These are phyloP conservation scores for Kodamaea leandrae DNA, from an alignment of 805 yeast genomes.

Conservation along the genomic window DNA sequence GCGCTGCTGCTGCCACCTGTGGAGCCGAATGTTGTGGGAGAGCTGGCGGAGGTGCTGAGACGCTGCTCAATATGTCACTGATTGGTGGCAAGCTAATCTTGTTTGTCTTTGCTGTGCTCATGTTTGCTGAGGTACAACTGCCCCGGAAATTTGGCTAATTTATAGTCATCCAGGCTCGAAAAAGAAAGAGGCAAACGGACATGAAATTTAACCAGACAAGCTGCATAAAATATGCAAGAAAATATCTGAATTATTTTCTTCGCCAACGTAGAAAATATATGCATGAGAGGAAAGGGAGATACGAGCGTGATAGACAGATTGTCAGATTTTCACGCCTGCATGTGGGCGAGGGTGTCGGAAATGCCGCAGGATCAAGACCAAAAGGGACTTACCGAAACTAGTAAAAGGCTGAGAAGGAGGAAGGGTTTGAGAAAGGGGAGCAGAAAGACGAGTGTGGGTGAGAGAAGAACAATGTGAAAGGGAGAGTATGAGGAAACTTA, in stretches of 20 bases:
- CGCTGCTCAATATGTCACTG: conserved; percentile 32
- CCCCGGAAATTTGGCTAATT: conserved; percentile 6
- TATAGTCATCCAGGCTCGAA: conserved; percentile 5
- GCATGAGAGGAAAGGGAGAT: background rate
- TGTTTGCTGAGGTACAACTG: conserved; percentile 3
- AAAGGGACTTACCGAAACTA: too few relatives aligned
- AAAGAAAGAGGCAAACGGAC: conserved; percentile 6
- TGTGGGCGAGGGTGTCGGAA: background rate
- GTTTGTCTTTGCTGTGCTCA: conserved; percentile 8
- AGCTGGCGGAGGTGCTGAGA: background rate
- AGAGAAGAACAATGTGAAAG: too few relatives aligned
- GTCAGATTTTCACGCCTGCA: conserved; percentile 2
- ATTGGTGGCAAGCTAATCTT: conserved; percentile 41
- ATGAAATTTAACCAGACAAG: conserved; percentile 4
- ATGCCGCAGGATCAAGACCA: too few relatives aligned
- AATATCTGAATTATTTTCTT: conserved; percentile 1
- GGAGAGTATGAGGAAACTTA: too few relatives aligned
- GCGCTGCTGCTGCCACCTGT: background rate
- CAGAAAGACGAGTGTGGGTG: too few relatives aligned
- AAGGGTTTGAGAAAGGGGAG: too few relatives aligned
- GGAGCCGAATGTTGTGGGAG: background rate
- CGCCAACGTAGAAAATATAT: background rate
- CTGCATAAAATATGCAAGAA: background rate
- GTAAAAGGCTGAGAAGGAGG: background rate
- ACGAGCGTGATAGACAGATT: conserved; percentile 5